Evolutionary conservation across 495 filamentous ascomycete species (phyloP).

Genomic region (Parathielavia appendiculata): DNA sequence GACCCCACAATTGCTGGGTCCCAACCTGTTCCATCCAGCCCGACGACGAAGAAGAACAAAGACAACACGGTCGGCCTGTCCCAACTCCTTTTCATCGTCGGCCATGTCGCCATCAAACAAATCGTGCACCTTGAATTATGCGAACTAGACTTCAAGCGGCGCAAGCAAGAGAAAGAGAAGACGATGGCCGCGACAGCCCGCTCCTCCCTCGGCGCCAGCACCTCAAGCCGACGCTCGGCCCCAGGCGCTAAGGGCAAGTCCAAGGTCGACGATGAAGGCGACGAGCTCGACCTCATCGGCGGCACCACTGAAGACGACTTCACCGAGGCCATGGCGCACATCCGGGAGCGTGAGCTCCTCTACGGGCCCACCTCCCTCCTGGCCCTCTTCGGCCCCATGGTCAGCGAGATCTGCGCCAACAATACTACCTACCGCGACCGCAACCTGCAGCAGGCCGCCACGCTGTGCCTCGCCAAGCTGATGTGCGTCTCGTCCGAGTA

Average conservation of each 20-base stretch:
- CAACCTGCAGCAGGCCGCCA: constrained; percentile 84
- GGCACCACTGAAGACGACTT: constrained; percentile 99
- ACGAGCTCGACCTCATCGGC: constrained; percentile 93
- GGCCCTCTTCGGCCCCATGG: constrained; percentile 82
- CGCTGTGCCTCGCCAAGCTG: constrained; percentile 93
- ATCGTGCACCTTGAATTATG: constrained; percentile 99
- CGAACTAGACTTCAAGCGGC: constrained; percentile 93
- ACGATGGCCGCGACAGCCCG: constrained; percentile 39
- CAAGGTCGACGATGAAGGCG: constrained; percentile 54
- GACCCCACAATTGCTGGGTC: constrained; percentile 23
- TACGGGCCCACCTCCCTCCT: constrained; percentile 83
- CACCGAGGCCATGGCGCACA: constrained; percentile 89
- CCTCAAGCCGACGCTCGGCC: constrained; percentile 28
- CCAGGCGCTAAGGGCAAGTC: constrained; percentile 18
- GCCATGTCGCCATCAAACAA: constrained; percentile 96
- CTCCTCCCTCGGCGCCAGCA: constrained; percentile 30
- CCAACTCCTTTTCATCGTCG: constrained; percentile 91
- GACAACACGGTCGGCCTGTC: constrained; percentile 71
- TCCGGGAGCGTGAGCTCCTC: constrained; percentile 88
- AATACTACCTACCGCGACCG: constrained; percentile 85
- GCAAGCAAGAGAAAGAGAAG: constrained; percentile 93
- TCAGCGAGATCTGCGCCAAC: constrained; percentile 87
- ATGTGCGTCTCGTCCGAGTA: constrained; percentile 97
- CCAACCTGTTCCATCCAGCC: constrained; percentile 31
- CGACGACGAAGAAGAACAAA: constrained; percentile 44